phyloP scores from a whole-genome alignment of 2,329 filamentous ascomycete genomes.

The Ophiostoma sp. region DNA sequence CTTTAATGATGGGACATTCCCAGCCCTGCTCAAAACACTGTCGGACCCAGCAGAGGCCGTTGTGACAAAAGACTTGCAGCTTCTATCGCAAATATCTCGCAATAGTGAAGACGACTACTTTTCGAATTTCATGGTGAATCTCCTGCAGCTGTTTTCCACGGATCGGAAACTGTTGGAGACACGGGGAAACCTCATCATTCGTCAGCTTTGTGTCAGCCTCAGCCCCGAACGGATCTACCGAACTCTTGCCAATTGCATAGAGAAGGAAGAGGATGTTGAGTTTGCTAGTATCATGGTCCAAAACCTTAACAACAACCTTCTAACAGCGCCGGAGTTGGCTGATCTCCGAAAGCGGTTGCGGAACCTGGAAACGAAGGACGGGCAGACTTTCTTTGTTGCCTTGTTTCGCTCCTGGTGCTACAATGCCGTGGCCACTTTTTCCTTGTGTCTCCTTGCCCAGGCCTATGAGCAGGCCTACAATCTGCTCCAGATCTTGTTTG shows the following conservation, averaged over 20 bases:
- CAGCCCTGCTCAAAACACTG: slow-evolving; percentile 89
- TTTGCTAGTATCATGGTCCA: slow-evolving; percentile 99
- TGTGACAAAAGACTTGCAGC: slow-evolving; percentile 88
- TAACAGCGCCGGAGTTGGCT: slow-evolving; percentile 90
- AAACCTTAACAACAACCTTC: slow-evolving; percentile 97
- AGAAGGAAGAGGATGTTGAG: slow-evolving; percentile 96
- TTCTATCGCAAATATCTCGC: slow-evolving; percentile 92
- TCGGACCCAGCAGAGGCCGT: slow-evolving; percentile 95
- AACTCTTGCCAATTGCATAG: slow-evolving; percentile 91
- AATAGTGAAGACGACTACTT: slow-evolving; percentile 98
- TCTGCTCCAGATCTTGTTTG: slow-evolving; percentile 89
- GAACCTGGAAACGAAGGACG: slow-evolving; percentile 89
- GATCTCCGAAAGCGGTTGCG: slow-evolving; percentile 87
- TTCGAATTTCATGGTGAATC: slow-evolving; percentile 95
- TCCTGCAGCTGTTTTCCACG: slow-evolving; percentile 92
- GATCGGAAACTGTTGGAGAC: slow-evolving; percentile 89
- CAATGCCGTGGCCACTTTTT: slow-evolving; percentile 97
- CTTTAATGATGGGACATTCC: slow-evolving; percentile 96
- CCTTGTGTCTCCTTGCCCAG: slow-evolving; percentile 89
- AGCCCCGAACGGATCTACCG: slow-evolving; percentile 95
- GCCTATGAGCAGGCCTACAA: slow-evolving; percentile 98
- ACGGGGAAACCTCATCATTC: slow-evolving; percentile 91
- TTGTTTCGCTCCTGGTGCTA: slow-evolving; percentile 98
- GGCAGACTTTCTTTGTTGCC: slow-evolving; percentile 91
- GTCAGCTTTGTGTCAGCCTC: slow-evolving; percentile 88